Evolutionary conservation across 345 rosid genomes (phyloP).

Genomic region (Gossypioides kirkii): DNA sequence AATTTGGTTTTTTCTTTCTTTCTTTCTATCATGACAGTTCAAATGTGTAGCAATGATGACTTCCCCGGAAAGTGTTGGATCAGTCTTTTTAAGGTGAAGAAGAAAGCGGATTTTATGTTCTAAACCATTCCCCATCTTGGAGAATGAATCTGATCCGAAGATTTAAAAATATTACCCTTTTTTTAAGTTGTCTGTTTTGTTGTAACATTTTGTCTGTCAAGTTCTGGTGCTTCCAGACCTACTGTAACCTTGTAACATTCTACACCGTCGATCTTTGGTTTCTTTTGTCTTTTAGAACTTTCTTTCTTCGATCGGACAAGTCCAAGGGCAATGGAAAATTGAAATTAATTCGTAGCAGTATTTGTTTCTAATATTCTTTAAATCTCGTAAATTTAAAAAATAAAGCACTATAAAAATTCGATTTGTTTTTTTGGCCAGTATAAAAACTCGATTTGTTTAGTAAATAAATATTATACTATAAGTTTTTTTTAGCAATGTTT

Average conservation of each 20-base stretch:
- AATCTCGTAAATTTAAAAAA: too few species aligned
- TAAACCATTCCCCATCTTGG: slow-evolving; percentile 4
- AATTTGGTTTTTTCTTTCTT: background rate
- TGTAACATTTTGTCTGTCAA: slow-evolving; percentile 30
- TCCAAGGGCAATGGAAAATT: background rate
- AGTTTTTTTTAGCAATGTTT: too few species aligned
- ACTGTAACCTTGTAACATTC: slow-evolving; percentile 23
- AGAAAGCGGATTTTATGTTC: slow-evolving; percentile 20
- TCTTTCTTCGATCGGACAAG: slow-evolving; percentile 11
- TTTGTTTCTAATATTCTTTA: too few species aligned
- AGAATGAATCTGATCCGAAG: slow-evolving; percentile 9
- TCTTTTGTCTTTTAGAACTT: background rate
- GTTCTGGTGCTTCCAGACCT: slow-evolving; percentile 35
- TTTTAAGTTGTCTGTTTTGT: slow-evolving; percentile 14
- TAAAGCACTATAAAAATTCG: too few species aligned
- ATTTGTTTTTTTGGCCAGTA: too few species aligned
- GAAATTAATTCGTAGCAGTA: background rate
- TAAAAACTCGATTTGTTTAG: too few species aligned
- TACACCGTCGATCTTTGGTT: background rate
- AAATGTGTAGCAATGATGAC: slow-evolving; percentile 63
- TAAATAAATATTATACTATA: too few species aligned
- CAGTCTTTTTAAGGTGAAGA: slow-evolving; percentile 53
- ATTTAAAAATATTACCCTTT: slow-evolving; percentile 1
- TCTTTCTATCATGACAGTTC: slow-evolving; percentile 45
- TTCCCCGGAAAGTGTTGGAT: slow-evolving; percentile 45